A percentile compares a stretch with the other conserved stretches of the same genome.
Evolutionary conservation across 2,329 filamentous ascomycete species (phyloP).

Genomic region (Cladosporium sp.): DNA sequence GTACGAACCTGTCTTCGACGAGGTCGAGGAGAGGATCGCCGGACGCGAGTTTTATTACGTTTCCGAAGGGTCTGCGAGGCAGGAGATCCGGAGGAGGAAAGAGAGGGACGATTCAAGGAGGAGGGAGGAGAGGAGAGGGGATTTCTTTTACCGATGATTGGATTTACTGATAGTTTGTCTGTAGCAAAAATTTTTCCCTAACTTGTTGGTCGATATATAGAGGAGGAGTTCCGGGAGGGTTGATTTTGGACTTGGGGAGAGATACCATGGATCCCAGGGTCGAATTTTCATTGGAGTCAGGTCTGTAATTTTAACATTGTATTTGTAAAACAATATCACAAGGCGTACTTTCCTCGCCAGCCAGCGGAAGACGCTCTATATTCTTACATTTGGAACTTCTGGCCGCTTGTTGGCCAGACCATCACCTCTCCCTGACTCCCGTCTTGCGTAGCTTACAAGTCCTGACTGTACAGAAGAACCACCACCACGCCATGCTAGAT

Average conservation of each 20-base stretch:
- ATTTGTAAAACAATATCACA: background rate
- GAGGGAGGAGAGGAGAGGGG: slow-evolving; percentile 1
- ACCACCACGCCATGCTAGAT: background rate
- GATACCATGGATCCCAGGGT: background rate
- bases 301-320: background rate
- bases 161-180: background rate
- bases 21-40: background rate
- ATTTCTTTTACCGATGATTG: background rate
- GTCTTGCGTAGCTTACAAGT: background rate
- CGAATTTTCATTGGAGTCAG: background rate
- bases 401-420: too few relatives aligned
- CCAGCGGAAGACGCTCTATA: background rate
- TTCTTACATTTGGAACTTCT: background rate
- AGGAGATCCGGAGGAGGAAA: background rate
- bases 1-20: slow-evolving; percentile 3
- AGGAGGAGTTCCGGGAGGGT: background rate
- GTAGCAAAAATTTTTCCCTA: too few relatives aligned
- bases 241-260: background rate
- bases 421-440: too few relatives aligned
- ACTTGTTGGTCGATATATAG: background rate
- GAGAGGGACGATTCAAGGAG: background rate
- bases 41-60: background rate
- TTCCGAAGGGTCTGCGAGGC: slow-evolving; percentile 1
- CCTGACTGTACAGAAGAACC: too few relatives aligned
- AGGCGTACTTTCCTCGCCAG: background rate